These are phyloP conservation scores for Aureobasidium sp. DNA, from an alignment of 2,329 filamentous ascomycete genomes.

Conservation along the genomic window DNA sequence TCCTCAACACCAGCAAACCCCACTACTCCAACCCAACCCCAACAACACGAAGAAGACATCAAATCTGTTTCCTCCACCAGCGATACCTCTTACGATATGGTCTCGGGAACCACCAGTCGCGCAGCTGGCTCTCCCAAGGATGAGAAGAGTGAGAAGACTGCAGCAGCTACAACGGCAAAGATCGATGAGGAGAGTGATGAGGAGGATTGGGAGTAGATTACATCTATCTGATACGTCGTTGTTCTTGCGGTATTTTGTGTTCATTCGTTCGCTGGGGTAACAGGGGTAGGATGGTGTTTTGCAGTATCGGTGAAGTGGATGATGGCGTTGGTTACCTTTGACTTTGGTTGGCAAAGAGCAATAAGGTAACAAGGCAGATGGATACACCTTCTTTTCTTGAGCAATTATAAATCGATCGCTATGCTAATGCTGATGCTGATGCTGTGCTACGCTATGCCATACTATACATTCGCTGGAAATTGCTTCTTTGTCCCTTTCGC, in stretches of 20 bases:
- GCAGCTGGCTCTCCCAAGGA: slow-evolving; percentile 74
- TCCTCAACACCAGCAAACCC: slow-evolving; percentile 45
- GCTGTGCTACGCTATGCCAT: background rate
- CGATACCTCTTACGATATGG: slow-evolving; percentile 95
- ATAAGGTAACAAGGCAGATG: no score
- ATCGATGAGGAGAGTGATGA: slow-evolving; percentile 35
- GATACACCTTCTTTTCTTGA: no score
- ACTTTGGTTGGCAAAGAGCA: no score
- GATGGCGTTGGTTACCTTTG: no score
- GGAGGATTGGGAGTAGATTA: slow-evolving; percentile 41
- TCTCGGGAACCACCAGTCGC: slow-evolving; percentile 79
- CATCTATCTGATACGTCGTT: background rate
- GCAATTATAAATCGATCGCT: no score
- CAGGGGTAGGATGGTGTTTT: no score
- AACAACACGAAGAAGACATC: slow-evolving; percentile 78
- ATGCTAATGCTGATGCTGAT: no score
- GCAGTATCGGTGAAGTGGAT: no score
- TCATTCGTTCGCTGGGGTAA: no score
- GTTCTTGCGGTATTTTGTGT: background rate
- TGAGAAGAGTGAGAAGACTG: slow-evolving; percentile 42
- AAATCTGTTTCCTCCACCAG: slow-evolving; percentile 88
- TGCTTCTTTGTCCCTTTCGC: background rate
- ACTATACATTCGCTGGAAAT: background rate
- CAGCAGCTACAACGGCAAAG: slow-evolving; percentile 16
- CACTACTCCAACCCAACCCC: slow-evolving; percentile 67